Percentiles rank a stretch among this genome's conserved stretches.
Evolutionary conservation across 2,329 filamentous ascomycete genomes (phyloP).

Genomic region (Venturia asperata): DNA sequence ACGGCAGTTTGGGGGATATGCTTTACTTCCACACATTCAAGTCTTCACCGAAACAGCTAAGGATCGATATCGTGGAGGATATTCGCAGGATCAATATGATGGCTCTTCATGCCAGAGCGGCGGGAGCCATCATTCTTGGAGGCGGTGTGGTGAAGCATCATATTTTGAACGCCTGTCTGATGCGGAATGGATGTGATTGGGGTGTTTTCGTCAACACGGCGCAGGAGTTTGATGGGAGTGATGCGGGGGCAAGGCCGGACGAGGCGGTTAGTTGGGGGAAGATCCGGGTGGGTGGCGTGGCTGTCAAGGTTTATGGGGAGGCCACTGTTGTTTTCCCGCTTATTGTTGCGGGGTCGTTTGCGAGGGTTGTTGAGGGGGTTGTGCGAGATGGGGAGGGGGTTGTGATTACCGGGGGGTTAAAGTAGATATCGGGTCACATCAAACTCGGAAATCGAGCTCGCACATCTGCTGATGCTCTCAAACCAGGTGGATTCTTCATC

Average conservation of each 20-base stretch:
- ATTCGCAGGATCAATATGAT: conserved; percentile 90
- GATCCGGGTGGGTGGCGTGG: conserved; percentile 81
- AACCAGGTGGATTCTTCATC: too few species aligned
- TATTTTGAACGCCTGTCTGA: conserved; percentile 93
- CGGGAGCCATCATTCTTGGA: conserved; percentile 92
- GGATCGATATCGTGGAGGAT: conserved; percentile 88
- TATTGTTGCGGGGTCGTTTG: conserved; percentile 60
- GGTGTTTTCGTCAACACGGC: conserved; percentile 97
- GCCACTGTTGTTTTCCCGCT: conserved; percentile 61
- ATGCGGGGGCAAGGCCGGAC: conserved; percentile 88
- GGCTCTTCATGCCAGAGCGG: conserved; percentile 75
- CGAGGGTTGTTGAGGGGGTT: conserved; percentile 26
- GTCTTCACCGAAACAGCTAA: conserved; percentile 69
- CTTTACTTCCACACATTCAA: conserved; percentile 98
- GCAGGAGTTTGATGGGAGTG: conserved; percentile 95
- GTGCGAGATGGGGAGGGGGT: not conserved
- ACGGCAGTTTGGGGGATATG: conserved; percentile 95
- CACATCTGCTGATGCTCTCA: too few species aligned
- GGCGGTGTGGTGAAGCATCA: conserved; percentile 97
- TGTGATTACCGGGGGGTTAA: too few species aligned
- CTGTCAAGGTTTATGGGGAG: conserved; percentile 74
- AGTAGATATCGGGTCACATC: too few species aligned
- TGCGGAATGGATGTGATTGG: conserved; percentile 95
- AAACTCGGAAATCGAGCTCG: too few species aligned
- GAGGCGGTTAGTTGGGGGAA: conserved; percentile 99